Conservation (phyloP, 2,329 filamentous ascomycete species). For the Bipolaris bicolor region DNA sequence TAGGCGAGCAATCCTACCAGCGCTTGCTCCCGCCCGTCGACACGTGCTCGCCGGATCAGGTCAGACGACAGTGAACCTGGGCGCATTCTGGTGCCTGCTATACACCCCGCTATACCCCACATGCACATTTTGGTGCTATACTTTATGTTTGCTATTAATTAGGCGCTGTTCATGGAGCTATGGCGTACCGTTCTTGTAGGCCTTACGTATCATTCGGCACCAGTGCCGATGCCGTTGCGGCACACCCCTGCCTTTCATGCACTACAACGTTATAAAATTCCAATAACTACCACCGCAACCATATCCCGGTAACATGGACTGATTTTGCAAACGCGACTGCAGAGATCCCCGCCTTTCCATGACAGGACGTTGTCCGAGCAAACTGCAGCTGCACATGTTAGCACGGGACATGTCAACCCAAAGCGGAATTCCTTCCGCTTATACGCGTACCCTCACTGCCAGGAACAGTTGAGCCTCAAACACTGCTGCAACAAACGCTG, state of each 20-base stretch:
- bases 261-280: constrained; percentile 33
- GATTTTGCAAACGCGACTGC: neutral
- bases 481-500: constrained; percentile 19
- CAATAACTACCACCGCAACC: constrained; percentile 17
- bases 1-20: constrained; percentile 54
- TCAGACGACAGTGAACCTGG: constrained; percentile 37
- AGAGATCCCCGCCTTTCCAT: neutral
- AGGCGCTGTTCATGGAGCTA: constrained; percentile 18
- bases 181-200: constrained; percentile 26
- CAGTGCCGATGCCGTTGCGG: constrained; percentile 14
- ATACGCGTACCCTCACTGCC: constrained; percentile 3
- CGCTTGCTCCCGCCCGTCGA: constrained; percentile 55
- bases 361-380: neutral
- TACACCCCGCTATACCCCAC: constrained; percentile 7
- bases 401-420: constrained; percentile 1
- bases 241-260: constrained; percentile 27
- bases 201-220: constrained; percentile 26
- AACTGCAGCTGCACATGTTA: neutral
- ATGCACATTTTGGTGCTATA: constrained; percentile 20
- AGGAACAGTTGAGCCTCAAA: constrained; percentile 23
- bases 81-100: constrained; percentile 18
- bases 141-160: constrained; percentile 10
- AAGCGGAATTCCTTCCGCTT: constrained; percentile 8
- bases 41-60: constrained; percentile 53
- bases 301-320: neutral